phyloP scores from a whole-genome alignment of 2,329 filamentous ascomycete species.

The Didymella segeticola region DNA sequence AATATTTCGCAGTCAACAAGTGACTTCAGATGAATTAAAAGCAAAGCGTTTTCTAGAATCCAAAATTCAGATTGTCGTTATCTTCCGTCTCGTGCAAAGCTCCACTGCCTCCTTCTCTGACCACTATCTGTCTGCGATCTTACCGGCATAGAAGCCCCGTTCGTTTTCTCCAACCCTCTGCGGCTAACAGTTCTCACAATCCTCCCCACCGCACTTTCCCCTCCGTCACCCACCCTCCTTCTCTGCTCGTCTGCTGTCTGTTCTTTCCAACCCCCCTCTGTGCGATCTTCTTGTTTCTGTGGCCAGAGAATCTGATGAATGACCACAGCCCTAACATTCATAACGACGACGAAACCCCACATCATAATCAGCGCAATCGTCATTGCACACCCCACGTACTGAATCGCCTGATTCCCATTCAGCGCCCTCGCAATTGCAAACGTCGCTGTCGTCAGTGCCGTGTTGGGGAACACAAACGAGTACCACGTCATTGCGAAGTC shows the following conservation, averaged over 20 bases:
- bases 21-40: no score
- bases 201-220: constrained; percentile 26
- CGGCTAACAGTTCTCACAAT: constrained; percentile 32
- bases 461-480: constrained; percentile 83
- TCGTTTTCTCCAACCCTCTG: constrained; percentile 16
- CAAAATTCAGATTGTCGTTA: background rate
- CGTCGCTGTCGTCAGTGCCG: constrained; percentile 74
- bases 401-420: constrained; percentile 58
- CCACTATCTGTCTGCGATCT: constrained; percentile 20
- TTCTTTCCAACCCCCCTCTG: constrained; percentile 64
- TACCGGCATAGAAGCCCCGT: constrained; percentile 5
- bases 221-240: constrained; percentile 29
- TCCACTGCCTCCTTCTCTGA: constrained; percentile 28
- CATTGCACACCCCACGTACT: constrained; percentile 72
- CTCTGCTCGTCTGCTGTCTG: constrained; percentile 40
- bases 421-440: constrained; percentile 70
- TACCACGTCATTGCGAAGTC: constrained; percentile 87
- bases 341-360: constrained; percentile 71
- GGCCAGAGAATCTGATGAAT: constrained; percentile 77
- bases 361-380: constrained; percentile 69
- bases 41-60: no score
- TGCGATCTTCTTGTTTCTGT: constrained; percentile 70
- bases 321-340: constrained; percentile 74
- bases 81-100: constrained; percentile 7
- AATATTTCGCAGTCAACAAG: no score